Evolutionary conservation across 345 rosid genomes (phyloP).

Genomic region (Euclidium syriacum): DNA sequence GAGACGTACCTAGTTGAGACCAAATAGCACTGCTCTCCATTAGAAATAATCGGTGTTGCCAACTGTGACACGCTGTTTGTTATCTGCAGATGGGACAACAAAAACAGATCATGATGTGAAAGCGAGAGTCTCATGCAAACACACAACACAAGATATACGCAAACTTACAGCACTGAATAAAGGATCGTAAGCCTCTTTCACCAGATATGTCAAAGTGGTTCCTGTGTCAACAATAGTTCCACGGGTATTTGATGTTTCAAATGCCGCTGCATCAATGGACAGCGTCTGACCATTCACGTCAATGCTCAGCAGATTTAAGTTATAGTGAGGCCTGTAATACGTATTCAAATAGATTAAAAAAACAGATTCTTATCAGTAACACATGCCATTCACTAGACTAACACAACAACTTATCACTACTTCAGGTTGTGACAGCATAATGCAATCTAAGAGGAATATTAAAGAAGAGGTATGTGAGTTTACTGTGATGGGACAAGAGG

Average conservation of each 20-base stretch:
- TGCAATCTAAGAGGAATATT: not conserved
- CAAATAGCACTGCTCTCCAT: conserved; percentile 79
- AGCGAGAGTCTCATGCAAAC: not conserved
- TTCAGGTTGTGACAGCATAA: not conserved
- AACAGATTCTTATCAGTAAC: not conserved
- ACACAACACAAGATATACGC: conserved; percentile 13
- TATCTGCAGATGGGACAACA: conserved; percentile 40
- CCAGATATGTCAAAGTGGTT: conserved; percentile 93
- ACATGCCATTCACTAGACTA: not conserved
- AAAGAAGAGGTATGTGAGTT: conserved; percentile 15
- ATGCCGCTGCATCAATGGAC: conserved; percentile 58
- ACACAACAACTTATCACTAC: not conserved
- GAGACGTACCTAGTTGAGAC: conserved; percentile 61
- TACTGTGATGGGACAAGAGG: conserved; percentile 90
- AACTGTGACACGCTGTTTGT: conserved; percentile 52
- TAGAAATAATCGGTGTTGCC: conserved; percentile 53
- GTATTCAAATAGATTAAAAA: not conserved
- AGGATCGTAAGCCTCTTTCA: conserved; percentile 77
- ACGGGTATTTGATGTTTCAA: conserved; percentile 57
- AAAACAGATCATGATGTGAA: not conserved
- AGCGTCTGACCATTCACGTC: conserved; percentile 64
- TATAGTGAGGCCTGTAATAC: conserved; percentile 90
- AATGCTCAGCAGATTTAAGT: conserved; percentile 77
- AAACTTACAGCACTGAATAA: conserved; percentile 78
- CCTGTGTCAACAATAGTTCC: conserved; percentile 97